Conservation (phyloP, 2,329 filamentous ascomycete genomes). For the Beauveria medogensis region DNA sequence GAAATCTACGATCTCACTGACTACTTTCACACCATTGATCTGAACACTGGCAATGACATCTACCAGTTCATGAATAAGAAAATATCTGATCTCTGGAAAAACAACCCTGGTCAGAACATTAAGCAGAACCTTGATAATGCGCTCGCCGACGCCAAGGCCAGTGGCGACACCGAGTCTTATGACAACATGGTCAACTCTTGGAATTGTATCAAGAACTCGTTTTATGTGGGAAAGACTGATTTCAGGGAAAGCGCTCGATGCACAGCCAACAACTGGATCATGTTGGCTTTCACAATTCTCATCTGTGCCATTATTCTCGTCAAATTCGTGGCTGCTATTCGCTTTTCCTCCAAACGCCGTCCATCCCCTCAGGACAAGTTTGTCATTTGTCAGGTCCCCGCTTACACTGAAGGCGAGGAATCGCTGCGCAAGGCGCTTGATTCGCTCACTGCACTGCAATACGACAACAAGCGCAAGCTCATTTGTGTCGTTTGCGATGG, state of each 20-base stretch:
- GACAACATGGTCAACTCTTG: slow-evolving; percentile 55
- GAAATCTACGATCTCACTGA: slow-evolving; percentile 84
- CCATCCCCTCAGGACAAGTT: slow-evolving; percentile 95
- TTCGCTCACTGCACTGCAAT: slow-evolving; percentile 86
- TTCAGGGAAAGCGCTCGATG: slow-evolving; percentile 73
- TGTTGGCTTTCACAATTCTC: slow-evolving; percentile 80
- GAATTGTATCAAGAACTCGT: slow-evolving; percentile 74
- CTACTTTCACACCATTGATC: slow-evolving; percentile 71
- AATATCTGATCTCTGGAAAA: slow-evolving; percentile 59
- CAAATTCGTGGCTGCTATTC: slow-evolving; percentile 90
- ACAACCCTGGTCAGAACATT: slow-evolving; percentile 74
- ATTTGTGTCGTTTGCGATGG: slow-evolving; percentile 96
- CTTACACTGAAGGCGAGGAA: slow-evolving; percentile 97
- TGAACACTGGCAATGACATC: slow-evolving; percentile 41
- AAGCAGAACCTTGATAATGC: slow-evolving; percentile 54
- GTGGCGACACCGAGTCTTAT: slow-evolving; percentile 42
- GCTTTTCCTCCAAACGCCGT: slow-evolving; percentile 84
- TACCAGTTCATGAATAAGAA: slow-evolving; percentile 68
- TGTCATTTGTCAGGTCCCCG: slow-evolving; percentile 95
- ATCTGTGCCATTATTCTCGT: slow-evolving; percentile 69
- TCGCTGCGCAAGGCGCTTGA: slow-evolving; percentile 87
- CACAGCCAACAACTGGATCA: slow-evolving; percentile 82
- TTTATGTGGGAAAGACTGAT: slow-evolving; percentile 76
- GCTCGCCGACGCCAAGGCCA: slow-evolving; percentile 36
- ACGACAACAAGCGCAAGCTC: slow-evolving; percentile 97